A percentile compares a stretch with the other conserved stretches of the same genome.
Evolutionary conservation across 306 rosid genomes (phyloP).

Genomic region (Nissolia schottii): DNA sequence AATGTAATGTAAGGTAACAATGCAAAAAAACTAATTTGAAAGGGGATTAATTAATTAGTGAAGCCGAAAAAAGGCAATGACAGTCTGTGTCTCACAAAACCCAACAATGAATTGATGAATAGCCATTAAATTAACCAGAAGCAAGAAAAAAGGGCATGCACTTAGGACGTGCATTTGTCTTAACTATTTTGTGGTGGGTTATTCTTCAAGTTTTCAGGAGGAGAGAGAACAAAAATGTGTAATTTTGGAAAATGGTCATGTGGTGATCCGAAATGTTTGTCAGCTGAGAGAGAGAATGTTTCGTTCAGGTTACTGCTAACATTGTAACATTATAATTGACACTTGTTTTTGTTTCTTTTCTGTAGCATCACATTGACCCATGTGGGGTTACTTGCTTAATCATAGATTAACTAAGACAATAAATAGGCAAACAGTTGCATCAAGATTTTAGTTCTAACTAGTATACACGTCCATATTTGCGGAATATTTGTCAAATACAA

Average conservation of each 20-base stretch:
- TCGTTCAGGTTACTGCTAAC: constrained; percentile 28
- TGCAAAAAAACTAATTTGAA: not conserved
- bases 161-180: not conserved
- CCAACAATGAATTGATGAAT: constrained; percentile 10
- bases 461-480: no score
- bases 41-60: not conserved
- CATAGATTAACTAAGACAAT: no score
- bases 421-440: no score
- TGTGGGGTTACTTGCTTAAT: no score
- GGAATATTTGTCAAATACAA: no score
- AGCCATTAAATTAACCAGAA: not conserved
- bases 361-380: not conserved
- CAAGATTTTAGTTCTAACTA: no score
- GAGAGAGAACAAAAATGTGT: not conserved
- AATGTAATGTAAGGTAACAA: not conserved
- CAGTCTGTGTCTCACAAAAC: constrained; percentile 2
- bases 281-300: constrained; percentile 5
- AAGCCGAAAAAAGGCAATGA: constrained; percentile 6
- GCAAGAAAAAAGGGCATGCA: not conserved
- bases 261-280: constrained; percentile 61
- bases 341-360: not conserved
- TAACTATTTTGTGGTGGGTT: constrained; percentile 33
- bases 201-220: constrained; percentile 24
- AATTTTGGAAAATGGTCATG: constrained; percentile 29
- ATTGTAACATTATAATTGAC: constrained; percentile 15